Evolutionary conservation across 352 stramenopile species (phyloP), one percentile per base, ranked within the genome.

Genomic region (Phytophthora brassicae): DNA sequence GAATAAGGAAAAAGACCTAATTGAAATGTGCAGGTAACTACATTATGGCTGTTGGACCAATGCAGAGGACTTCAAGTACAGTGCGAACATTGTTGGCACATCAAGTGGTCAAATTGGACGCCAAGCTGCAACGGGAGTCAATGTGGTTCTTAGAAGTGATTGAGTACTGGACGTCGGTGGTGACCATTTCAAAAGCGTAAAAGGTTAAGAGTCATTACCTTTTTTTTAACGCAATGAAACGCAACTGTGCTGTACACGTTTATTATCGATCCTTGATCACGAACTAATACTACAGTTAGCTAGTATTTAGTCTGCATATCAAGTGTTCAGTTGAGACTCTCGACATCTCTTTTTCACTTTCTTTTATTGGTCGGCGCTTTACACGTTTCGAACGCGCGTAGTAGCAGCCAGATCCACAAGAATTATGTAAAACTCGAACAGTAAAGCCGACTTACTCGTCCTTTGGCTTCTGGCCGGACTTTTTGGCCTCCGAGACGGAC

Each of bases 1-100:
- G n/a, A n/a, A n/a, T n/a, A n/a, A n/a, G n/a, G n/a, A n/a, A n/a
- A n/a, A n/a, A n/a, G n/a, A n/a, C 49, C 46, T 61, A 23, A 43
- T 14, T 59, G 24, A 9, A 50, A 28, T 50, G 8, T 13, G 12
- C 39, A 85, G 81, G 81, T 22, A 79, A 88, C 57, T 87, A 87
- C 42, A 68, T 91, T n/a, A 89, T 94, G 81, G 68, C 83, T 16
- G 91, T 94, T 49, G 85, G 85, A 1, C 85, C 85, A 1, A 64
- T 90, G 39, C 70, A 83, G 39, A 83, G 75, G 38, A n/a, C 20
- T 41, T 17, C 20, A 6, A 52, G 41, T 33, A 51, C 56, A 1
- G 45, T 55, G 38, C 60, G 62, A n/a, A 72, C 47, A 8, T 47
- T 90, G 24, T 41, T 87, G 46, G 81, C 81, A 4, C 81, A 91